A percentile compares a stretch with the other conserved stretches of the same genome.
Conservation (phyloP, 2,329 filamentous ascomycete species). For the Ophiostoma sp. region DNA sequence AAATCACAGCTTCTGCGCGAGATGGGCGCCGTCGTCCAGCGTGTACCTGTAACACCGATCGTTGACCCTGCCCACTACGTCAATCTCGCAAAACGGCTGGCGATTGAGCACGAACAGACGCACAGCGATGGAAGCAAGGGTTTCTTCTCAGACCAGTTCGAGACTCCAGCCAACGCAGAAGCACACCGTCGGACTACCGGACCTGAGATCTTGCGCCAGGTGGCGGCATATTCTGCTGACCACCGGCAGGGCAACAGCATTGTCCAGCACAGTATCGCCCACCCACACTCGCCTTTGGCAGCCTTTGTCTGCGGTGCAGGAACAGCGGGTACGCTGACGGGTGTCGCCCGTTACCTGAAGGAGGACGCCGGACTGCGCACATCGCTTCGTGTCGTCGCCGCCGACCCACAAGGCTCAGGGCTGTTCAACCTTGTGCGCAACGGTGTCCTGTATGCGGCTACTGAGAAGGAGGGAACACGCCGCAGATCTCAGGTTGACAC, state of each 20-base stretch:
- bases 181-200: conserved; percentile 81
- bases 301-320: conserved; percentile 92
- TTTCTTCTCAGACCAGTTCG: conserved; percentile 96
- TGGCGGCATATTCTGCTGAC: conserved; percentile 36
- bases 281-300: conserved; percentile 46
- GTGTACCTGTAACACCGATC: conserved; percentile 85
- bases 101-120: conserved; percentile 62
- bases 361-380: conserved; percentile 51
- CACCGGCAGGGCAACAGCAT: background rate
- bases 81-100: conserved; percentile 76
- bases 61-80: conserved; percentile 92
- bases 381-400: conserved; percentile 66
- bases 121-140: conserved; percentile 60
- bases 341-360: conserved; percentile 79
- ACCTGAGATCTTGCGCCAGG: conserved; percentile 81
- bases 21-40: conserved; percentile 86
- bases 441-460: conserved; percentile 90
- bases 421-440: conserved; percentile 87
- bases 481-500: conserved; percentile 88
- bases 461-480: conserved; percentile 85
- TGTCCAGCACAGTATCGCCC: background rate
- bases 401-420: conserved; percentile 90
- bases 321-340: conserved; percentile 88
- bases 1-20: conserved; percentile 85
- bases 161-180: conserved; percentile 80